A percentile compares a stretch with the other conserved stretches of the same genome.
These are phyloP conservation scores for Aurinia saxatilis DNA, from an alignment of 345 rosid species.

Conservation along the genomic window DNA sequence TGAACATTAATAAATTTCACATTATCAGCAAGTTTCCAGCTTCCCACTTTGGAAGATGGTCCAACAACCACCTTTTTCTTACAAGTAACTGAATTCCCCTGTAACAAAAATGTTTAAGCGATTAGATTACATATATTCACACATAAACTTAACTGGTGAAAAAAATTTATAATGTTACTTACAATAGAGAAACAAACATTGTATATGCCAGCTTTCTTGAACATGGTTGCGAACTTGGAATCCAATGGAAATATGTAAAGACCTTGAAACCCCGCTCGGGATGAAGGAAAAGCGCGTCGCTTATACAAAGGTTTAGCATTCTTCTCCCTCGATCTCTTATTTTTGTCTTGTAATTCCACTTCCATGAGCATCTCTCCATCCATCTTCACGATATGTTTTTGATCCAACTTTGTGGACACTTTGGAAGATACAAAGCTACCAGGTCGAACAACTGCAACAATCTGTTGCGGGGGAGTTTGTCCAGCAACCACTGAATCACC, in stretches of 20 bases:
- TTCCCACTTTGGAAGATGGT: slow-evolving; percentile 31
- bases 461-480: slow-evolving; percentile 34
- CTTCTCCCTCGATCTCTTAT: background rate
- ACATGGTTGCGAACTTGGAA: slow-evolving; percentile 25
- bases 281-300: slow-evolving; percentile 24
- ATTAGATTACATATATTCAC: background rate
- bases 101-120: background rate
- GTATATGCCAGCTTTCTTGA: slow-evolving; percentile 44
- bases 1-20: slow-evolving; percentile 1
- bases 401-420: slow-evolving; percentile 35
- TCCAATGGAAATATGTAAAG: slow-evolving; percentile 46
- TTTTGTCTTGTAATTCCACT: slow-evolving; percentile 22
- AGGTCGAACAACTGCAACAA: slow-evolving; percentile 71
- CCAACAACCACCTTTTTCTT: slow-evolving; percentile 30
- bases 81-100: slow-evolving; percentile 34
- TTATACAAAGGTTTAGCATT: slow-evolving; percentile 15
- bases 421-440: slow-evolving; percentile 29
- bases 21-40: slow-evolving; percentile 35
- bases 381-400: slow-evolving; percentile 41
- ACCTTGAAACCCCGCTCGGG: slow-evolving; percentile 36
- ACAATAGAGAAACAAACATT: slow-evolving; percentile 42
- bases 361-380: slow-evolving; percentile 39
- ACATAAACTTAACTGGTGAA: background rate
- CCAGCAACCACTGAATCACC: slow-evolving; percentile 38
- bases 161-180: slow-evolving; percentile 13